Evolutionary conservation across 2,329 filamentous ascomycete genomes (phyloP), one percentile per base, ranked within the genome.

Genomic region (Tolypocladium inflatum): DNA sequence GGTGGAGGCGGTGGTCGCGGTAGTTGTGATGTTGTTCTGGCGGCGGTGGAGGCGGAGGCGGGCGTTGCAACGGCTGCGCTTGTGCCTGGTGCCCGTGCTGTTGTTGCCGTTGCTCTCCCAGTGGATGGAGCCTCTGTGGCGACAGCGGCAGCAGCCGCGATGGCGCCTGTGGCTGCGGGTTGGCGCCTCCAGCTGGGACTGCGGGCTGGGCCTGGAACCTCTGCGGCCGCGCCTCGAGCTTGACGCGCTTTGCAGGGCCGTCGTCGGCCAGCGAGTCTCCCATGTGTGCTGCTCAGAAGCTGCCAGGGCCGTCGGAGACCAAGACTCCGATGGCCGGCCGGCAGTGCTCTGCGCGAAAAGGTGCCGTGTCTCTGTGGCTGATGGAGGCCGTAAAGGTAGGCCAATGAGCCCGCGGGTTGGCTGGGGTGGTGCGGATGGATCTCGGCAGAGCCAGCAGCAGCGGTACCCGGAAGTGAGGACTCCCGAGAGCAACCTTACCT

Each of bases 181-280:
- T 15, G 48, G 17, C 48, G 30, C 17, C 19, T 19, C 26, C 26
- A 9, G 45, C 45, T 11, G 26, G 45, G 6, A 3, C 45, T 17
- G 10, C 45, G 2, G 26, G 48, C 17, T 10, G 48, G 48, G 13
- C 48, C 48, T 51, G 48, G 30, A 51, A 5, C 30, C 48, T 21
- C 23, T 55, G 55, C 38, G 50, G 53, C 38, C 53, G 59, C 39
- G 56, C 39, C 33, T 57, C 56, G 55, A 63, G 37, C 62, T 61
- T 65, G 61, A 63, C 53, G 57, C 65, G 65, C 63, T 67, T 67
- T 33, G 62, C 61, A 30, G 61, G 60, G 52, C 62, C 62, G 33
- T 56, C 52, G 43, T 63, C 59, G 39, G 62, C 53, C 52, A 57
- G 15, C 26, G 56, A 54, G 38, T 60, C 61, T 26, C 56, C 60